Evolutionary conservation across 2,329 filamentous ascomycete species (phyloP), one percentile per base, ranked within the genome.

Genomic region (Curvularia verruculosa): DNA sequence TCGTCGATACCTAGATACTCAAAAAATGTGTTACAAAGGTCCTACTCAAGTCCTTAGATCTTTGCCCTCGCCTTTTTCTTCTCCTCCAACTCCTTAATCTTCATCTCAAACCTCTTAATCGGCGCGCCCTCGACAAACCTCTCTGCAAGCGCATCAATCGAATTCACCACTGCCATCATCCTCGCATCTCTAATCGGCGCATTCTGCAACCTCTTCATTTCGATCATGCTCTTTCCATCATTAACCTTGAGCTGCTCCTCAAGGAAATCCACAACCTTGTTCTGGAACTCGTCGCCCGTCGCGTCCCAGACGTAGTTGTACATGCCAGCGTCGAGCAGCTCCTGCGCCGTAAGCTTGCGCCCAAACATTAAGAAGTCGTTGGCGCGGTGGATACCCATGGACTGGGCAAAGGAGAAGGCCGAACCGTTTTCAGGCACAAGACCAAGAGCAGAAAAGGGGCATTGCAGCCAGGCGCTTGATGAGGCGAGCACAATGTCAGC

Each of bases 311-410:
- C 70, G 10, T 75, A 73, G 55, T 83, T 83, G 26, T 82, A 78
- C 62, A 83, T 49, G 0, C 81, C 81, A 44, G 73, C 78, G 3
- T 73, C 65, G 54, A 79, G 68, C 12, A 81, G 66, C 56, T 83
- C 81, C 26, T 79, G 61, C 1, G 76, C 78, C 1, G 67, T 71
- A 2, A 82, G 51, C 47, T 82, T 81, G 18, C 78, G 73, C 3
- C 81, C 81, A 56, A 83, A 82, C 80, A 83, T 82, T 15, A 83
- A 71, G 58, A 83, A 81, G 61, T 83, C 81, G 60, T 83, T 83
- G 0, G 81, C 75, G 45, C 81, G 80, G 59, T 81, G 81, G 5
- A 82, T 77, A 24, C 81, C 81, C 48, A 83, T 81, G 41, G 74
- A 75, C 60, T 82, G 79, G 0, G 80, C 74, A 55, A 83, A 79